Percentiles rank a stretch among this genome's conserved stretches.
These are phyloP conservation scores for Stephania japonica DNA, from an alignment of 164 flowering plant species.

Conservation along the genomic window DNA sequence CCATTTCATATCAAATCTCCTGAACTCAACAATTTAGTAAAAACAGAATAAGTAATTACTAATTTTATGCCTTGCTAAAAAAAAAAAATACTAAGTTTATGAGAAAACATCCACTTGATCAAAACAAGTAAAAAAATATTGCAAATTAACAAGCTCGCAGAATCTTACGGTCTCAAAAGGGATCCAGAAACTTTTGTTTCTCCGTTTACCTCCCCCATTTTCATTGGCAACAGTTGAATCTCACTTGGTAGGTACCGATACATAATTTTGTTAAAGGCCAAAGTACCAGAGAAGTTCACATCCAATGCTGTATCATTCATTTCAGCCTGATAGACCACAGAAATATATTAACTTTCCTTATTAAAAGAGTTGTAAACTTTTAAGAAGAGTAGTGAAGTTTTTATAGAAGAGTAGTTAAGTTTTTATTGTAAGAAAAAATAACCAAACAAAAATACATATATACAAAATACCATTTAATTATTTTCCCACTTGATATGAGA, in stretches of 20 bases:
- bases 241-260: constrained; percentile 69
- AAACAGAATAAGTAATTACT: background rate
- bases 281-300: constrained; percentile 85
- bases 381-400: background rate
- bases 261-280: constrained; percentile 67
- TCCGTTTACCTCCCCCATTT: constrained; percentile 81
- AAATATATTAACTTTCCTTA: background rate
- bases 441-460: background rate
- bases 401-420: background rate
- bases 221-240: constrained; percentile 57
- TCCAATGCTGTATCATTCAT: constrained; percentile 82
- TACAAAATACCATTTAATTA: too few species aligned
- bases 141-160: background rate
- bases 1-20: constrained; percentile 99
- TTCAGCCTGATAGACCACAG: constrained; percentile 62
- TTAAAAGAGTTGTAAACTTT: background rate
- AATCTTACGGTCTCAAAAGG: constrained; percentile 82
- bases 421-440: background rate
- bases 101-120: background rate
- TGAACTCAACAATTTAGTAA: constrained; percentile 16
- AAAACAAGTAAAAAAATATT: background rate
- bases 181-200: constrained; percentile 96
- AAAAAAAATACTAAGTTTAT: background rate
- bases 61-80: background rate
- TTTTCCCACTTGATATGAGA: too few species aligned